Conservation (phyloP, 1,284 basidiomycete genomes). For the Ustilago cynodontis region DNA sequence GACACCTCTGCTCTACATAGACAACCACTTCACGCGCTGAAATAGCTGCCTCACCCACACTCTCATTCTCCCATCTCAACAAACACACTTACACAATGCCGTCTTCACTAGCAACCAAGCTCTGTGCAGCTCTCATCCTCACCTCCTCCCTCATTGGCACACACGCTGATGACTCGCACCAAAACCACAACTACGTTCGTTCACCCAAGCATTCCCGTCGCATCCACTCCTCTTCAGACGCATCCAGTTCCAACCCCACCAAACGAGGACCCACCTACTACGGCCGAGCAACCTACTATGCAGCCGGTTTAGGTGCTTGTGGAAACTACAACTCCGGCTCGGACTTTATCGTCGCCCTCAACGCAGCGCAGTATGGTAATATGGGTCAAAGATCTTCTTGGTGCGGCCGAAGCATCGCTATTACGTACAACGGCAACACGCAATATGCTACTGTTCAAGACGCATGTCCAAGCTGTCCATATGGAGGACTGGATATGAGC, state of each 20-base stretch:
- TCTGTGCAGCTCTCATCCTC: slow-evolving; percentile 24
- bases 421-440: slow-evolving; percentile 73
- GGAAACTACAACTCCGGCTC: slow-evolving; percentile 36
- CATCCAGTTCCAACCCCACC: slow-evolving; percentile 25
- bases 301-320: slow-evolving; percentile 50
- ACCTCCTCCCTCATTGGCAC: slow-evolving; percentile 14
- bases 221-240: slow-evolving; percentile 4
- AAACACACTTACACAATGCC: slow-evolving; percentile 13
- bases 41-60: slow-evolving; percentile 16
- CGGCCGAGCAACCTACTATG: slow-evolving; percentile 50
- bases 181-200: slow-evolving; percentile 24
- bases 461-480: slow-evolving; percentile 80
- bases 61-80: neutral
- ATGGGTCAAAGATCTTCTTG: slow-evolving; percentile 31
- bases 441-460: slow-evolving; percentile 77
- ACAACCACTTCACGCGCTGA: slow-evolving; percentile 19
- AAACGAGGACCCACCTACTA: slow-evolving; percentile 32
- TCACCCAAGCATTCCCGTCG: slow-evolving; percentile 37
- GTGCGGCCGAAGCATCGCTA: slow-evolving; percentile 78
- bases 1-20: slow-evolving; percentile 6
- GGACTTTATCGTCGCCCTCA: slow-evolving; percentile 54
- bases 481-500: slow-evolving; percentile 83
- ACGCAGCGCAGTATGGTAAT: slow-evolving; percentile 50
- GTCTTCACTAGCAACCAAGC: slow-evolving; percentile 16
- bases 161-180: slow-evolving; percentile 12